These are phyloP conservation scores for Rhinocladiella mackenziei DNA, from an alignment of 2,329 filamentous ascomycete species.

Conservation along the genomic window DNA sequence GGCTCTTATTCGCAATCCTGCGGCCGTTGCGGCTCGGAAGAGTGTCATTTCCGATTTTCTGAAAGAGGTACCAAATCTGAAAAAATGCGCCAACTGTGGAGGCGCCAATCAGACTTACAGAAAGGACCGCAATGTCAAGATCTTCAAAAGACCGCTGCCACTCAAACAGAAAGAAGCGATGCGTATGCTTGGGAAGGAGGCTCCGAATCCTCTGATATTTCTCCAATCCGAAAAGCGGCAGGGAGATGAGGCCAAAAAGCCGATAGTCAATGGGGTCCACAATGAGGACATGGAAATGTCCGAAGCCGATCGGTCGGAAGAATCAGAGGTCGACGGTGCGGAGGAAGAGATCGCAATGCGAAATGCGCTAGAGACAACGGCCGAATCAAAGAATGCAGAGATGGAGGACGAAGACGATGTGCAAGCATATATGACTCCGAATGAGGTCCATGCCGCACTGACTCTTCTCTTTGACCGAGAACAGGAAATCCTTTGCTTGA, in stretches of 20 bases:
- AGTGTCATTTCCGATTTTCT: slow-evolving; percentile 78
- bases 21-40: slow-evolving; percentile 71
- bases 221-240: slow-evolving; percentile 47
- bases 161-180: slow-evolving; percentile 76
- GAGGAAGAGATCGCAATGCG: slow-evolving; percentile 56
- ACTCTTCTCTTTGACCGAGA: slow-evolving; percentile 81
- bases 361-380: slow-evolving; percentile 38
- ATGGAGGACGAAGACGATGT: slow-evolving; percentile 41
- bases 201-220: slow-evolving; percentile 66
- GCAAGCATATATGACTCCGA: slow-evolving; percentile 75
- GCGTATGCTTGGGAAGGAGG: slow-evolving; percentile 61
- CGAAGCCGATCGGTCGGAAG: slow-evolving; percentile 44
- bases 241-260: slow-evolving; percentile 34
- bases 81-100: slow-evolving; percentile 64
- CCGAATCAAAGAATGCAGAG: slow-evolving; percentile 30
- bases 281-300: slow-evolving; percentile 49
- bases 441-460: slow-evolving; percentile 77
- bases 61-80: slow-evolving; percentile 63
- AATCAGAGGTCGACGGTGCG: slow-evolving; percentile 54
- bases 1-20: slow-evolving; percentile 70
- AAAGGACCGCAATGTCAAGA: slow-evolving; percentile 87
- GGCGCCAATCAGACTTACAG: slow-evolving; percentile 75
- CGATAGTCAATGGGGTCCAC: slow-evolving; percentile 25
- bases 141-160: slow-evolving; percentile 73
- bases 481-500: slow-evolving; percentile 72